Evolutionary conservation across 2,329 filamentous ascomycete genomes (phyloP), one percentile per base, ranked within the genome.

Genomic region (Alternaria triticimaculans): DNA sequence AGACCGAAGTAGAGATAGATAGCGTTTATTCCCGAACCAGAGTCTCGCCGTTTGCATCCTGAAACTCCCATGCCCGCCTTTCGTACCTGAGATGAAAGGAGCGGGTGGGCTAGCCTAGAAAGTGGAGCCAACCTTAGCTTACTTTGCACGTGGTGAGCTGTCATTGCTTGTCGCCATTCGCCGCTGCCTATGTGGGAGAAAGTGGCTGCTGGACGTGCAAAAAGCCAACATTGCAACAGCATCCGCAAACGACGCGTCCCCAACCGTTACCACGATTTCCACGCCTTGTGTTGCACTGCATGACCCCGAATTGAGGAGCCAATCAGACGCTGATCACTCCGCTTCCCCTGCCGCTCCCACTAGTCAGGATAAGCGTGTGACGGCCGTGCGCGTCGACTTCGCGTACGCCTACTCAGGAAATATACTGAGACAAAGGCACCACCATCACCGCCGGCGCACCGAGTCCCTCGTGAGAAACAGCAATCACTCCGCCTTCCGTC

Each of bases 341-440:
- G 65, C 68, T 67, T 53, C 62, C 66, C 70, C 68, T 73, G 70
- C 70, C 65, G 68, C 66, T 66, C 64, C 63, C 64, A 65, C 60
- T 62, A 58, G 60, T 41, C 37, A 59, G 71, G 58, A 48, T 56
- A 60, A 60, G 57, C 61, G 61, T 59, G 61, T 65, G 44, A 55
- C 59, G 49, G 61, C 60, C 45, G 60, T 60, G 55, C 63, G 60
- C 50, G 55, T 51, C 30, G 53, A 55, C 30, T 57, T 69, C 70
- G 70, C 70, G 71, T 72, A 65, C 55, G 64, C 60, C 64, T 65
- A 60, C 65, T 55, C 18, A 60, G 28, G 25, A 55, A 62, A 54
- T 61, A 57, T 62, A 60, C 58, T 65, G 65, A 63, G 60, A 60
- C 57, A 65, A 62, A 66, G 69, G 73, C 69, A 68, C 69, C 64